Base-by-base conservation (phyloP, 495 filamentous ascomycete species). In the Aspergillus bridgeri region DNA sequence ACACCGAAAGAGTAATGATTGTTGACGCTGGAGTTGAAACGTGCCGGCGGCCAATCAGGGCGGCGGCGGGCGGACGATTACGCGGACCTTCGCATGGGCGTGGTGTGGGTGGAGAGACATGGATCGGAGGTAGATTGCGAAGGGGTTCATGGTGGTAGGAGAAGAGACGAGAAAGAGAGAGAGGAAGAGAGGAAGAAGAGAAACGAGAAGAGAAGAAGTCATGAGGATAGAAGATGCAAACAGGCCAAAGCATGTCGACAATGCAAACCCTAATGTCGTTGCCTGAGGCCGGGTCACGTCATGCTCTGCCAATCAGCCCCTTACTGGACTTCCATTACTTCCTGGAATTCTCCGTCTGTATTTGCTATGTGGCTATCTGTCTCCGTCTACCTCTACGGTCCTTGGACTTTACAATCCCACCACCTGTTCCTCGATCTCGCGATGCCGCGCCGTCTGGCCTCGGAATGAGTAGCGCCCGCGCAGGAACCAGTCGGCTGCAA, bases 401-500 rank as follows among this genome's bases (percentile, higher is more conserved):
- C 25, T 27, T 4, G 4, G 7, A 4, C 9, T 15, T 11, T 15
- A 38, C 33, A 38, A 13, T 38, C 8, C 33, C 33, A 38, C 33
- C 11, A 38, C 33, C 9, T 15, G 33, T 3, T 42, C 59, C 25
- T 61, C 54, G 18, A 58, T 20, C 48, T 61, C 54, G 3, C 19
- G 20, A 18, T 69, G 61, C n/a, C 71, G 49, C 56, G 61, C 67
- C 25, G 64, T 60, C 46, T 62, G 62, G 2, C 66, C 69, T 3
- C 75, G 61, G 65, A 77, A 81, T 6, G 65, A 62, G 15, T 61
- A 58, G 53, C 73, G 72, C 1, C 75, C 79, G 3, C 78, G 55
- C 7, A 61, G 52, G 27, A 74, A 65, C 79, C 79, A 81, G 56
- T 81, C 76, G 18, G 64, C 55, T 0, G 65, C 53, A 9, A 76